phyloP scores from a whole-genome alignment of 2,329 filamentous ascomycete genomes.

The Colletotrichum sp. region DNA sequence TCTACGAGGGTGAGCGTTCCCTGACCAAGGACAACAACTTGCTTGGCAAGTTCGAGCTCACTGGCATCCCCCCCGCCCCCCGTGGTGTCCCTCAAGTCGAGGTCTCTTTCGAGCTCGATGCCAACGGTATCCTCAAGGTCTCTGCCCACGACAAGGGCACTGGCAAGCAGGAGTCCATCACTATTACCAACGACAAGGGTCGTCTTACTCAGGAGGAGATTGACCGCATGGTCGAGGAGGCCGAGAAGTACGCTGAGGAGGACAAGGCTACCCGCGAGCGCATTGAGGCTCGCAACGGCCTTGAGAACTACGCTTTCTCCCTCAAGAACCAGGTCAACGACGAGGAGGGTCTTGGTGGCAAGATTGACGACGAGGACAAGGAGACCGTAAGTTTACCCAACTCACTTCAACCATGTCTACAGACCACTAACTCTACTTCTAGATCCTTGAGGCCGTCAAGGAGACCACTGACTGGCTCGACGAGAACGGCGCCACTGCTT shows the following conservation, averaged over 20 bases:
- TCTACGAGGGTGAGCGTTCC: constrained; percentile 91
- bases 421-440: neutral
- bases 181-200: constrained; percentile 99
- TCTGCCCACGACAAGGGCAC: constrained; percentile 97
- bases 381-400: constrained; percentile 71
- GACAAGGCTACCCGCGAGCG: constrained; percentile 98
- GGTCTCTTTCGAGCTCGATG: constrained; percentile 96
- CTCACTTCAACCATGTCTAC: constrained; percentile 22
- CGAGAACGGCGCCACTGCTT: constrained; percentile 86
- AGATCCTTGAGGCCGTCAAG: constrained; percentile 95
- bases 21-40: constrained; percentile 98
- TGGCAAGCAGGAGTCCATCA: constrained; percentile 96
- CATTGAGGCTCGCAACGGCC: constrained; percentile 93
- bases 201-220: constrained; percentile 96
- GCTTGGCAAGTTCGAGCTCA: constrained; percentile 98
- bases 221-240: constrained; percentile 98
- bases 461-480: constrained; percentile 97
- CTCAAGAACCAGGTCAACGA: constrained; percentile 99
- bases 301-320: constrained; percentile 99
- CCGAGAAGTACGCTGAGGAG: constrained; percentile 98
- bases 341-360: constrained; percentile 93
- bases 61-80: constrained; percentile 91
- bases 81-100: constrained; percentile 98
- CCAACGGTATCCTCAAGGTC: constrained; percentile 98
- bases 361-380: constrained; percentile 99